Conservation (phyloP, 371 early-diverging fungal species). For the Mucor mucedo region DNA sequence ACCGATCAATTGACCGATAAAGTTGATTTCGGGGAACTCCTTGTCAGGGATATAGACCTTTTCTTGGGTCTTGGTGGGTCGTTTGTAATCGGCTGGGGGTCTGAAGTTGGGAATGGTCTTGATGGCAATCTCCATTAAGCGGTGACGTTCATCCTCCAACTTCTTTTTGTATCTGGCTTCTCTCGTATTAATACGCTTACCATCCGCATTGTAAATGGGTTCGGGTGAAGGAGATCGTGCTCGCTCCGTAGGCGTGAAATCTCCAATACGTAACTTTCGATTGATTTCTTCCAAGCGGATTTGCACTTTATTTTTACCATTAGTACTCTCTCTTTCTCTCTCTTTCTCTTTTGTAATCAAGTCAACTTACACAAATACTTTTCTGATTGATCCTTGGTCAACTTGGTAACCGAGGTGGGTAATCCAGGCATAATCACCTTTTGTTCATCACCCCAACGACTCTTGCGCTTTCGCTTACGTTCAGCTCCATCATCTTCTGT, state of each 20-base stretch:
- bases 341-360: too few relatives aligned
- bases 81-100: constrained; percentile 92
- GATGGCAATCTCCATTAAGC: constrained; percentile 82
- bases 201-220: constrained; percentile 89
- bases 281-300: constrained; percentile 91
- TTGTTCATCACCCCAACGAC: constrained; percentile 88
- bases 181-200: constrained; percentile 94
- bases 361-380: constrained; percentile 73
- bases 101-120: constrained; percentile 79
- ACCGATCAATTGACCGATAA: constrained; percentile 96
- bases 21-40: constrained; percentile 96
- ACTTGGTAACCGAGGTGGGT: constrained; percentile 81
- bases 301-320: constrained; percentile 53
- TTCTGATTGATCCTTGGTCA: constrained; percentile 82
- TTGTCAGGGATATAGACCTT: constrained; percentile 95
- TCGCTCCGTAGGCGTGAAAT: constrained; percentile 80
- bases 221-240: constrained; percentile 92
- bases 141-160: constrained; percentile 93
- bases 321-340: too few relatives aligned
- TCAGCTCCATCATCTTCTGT: constrained; percentile 38
- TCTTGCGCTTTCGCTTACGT: constrained; percentile 63
- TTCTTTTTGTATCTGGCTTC: constrained; percentile 90
- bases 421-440: constrained; percentile 79
- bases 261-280: constrained; percentile 78
- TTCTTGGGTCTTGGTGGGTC: constrained; percentile 81